These are phyloP conservation scores for Parastagonospora nodorum DNA, from an alignment of 2,329 filamentous ascomycete genomes.

Conservation along the genomic window DNA sequence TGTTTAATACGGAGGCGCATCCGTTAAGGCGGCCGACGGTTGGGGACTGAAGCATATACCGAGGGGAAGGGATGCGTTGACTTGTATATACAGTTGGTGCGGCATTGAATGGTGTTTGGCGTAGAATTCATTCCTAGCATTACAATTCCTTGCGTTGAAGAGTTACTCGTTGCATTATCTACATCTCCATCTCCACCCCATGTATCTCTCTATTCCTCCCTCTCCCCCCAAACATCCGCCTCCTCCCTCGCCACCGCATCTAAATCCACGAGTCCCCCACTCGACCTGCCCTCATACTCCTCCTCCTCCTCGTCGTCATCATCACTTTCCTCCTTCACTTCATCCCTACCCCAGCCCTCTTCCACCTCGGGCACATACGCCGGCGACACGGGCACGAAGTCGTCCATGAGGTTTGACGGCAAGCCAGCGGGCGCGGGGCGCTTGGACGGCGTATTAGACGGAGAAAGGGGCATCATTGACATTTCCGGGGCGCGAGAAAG, in stretches of 20 bases:
- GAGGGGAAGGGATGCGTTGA: neutral
- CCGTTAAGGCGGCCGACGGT: conserved; percentile 46
- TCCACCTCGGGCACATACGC: conserved; percentile 27
- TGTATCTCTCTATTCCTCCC: conserved; percentile 19
- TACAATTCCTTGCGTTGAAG: no score
- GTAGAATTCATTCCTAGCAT: no score
- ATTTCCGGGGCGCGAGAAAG: conserved; percentile 32
- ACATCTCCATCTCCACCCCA: no score
- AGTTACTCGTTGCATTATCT: no score
- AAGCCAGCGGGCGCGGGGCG: conserved; percentile 27
- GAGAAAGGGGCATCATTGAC: conserved; percentile 40
- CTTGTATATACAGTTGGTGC: neutral
- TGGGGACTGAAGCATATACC: neutral
- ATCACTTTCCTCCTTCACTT: conserved; percentile 17
- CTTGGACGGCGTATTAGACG: conserved; percentile 19
- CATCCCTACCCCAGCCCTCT: conserved; percentile 38
- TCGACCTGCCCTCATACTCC: conserved; percentile 4
- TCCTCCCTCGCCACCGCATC: conserved; percentile 44
- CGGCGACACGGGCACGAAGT: conserved; percentile 37
- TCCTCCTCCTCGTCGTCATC: conserved; percentile 26
- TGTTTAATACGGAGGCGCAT: conserved; percentile 58
- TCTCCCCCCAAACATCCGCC: conserved; percentile 43
- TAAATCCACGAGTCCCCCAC: conserved; percentile 34
- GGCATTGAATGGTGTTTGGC: no score
- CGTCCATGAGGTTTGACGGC: conserved; percentile 43